phyloP scores from a whole-genome alignment of 2,329 filamentous ascomycete genomes.

The Trichocomaceae sp. region DNA sequence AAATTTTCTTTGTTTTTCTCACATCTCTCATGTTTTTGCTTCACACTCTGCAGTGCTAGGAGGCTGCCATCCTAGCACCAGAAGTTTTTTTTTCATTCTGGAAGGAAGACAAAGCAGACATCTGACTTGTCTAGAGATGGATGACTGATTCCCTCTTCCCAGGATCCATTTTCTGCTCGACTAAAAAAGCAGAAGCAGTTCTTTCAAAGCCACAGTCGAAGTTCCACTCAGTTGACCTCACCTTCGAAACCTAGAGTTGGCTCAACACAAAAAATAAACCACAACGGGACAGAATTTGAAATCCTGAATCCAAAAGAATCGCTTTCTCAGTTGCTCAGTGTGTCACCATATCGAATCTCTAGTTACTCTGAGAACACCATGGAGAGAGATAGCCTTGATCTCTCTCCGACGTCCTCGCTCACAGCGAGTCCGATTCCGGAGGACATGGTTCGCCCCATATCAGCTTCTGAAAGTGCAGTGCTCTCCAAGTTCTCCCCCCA shows the following conservation, averaged over 20 bases:
- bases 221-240: conserved; percentile 24
- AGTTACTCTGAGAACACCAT: neutral
- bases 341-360: neutral
- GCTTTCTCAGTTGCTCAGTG: conserved; percentile 10
- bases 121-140: neutral
- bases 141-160: neutral
- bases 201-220: conserved; percentile 8
- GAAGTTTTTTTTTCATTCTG: neutral
- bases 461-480: conserved; percentile 11
- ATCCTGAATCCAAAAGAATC: conserved; percentile 27
- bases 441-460: conserved; percentile 8
- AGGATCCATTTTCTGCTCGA: conserved; percentile 12
- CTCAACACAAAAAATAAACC: conserved; percentile 24
- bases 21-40: neutral
- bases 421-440: neutral
- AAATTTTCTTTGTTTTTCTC: neutral
- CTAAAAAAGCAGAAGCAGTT: conserved; percentile 1
- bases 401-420: neutral
- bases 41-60: neutral
- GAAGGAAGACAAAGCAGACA: neutral
- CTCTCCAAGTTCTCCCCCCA: conserved; percentile 1
- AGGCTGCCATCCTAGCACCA: neutral
- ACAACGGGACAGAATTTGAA: conserved; percentile 32
- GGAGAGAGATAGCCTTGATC: neutral
- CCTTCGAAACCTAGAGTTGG: conserved; percentile 19